Percentiles rank a stretch among this genome's conserved stretches.
Evolutionary conservation across 345 rosid genomes (phyloP).

Genomic region (Salix caprea): DNA sequence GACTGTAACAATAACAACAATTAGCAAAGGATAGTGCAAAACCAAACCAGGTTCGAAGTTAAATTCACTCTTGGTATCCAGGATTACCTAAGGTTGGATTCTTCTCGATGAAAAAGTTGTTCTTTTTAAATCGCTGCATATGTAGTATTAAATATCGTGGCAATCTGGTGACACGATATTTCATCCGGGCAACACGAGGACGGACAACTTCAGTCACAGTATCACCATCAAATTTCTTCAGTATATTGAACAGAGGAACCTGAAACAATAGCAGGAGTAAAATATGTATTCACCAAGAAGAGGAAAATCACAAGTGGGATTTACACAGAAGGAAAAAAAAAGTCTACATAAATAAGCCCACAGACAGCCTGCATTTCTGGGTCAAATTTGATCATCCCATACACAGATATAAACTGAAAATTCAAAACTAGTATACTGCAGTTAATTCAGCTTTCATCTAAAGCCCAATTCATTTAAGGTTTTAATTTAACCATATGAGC

Average conservation of each 20-base stretch:
- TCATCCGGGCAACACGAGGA: constrained; percentile 76
- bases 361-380: background rate
- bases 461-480: background rate
- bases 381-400: background rate
- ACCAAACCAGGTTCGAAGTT: background rate
- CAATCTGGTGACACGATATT: constrained; percentile 67
- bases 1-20: constrained; percentile 42
- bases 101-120: constrained; percentile 90
- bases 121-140: constrained; percentile 91
- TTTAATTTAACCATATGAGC: background rate
- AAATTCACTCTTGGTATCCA: background rate
- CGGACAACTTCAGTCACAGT: constrained; percentile 86
- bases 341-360: background rate
- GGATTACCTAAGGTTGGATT: constrained; percentile 86
- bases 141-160: constrained; percentile 83
- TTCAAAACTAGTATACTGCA: background rate
- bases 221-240: constrained; percentile 97
- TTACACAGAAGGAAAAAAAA: background rate
- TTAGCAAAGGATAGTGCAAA: background rate
- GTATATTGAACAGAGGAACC: constrained; percentile 84
- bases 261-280: constrained; percentile 20
- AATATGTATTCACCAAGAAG: background rate
- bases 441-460: background rate
- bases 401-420: background rate
- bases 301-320: background rate